Conservation (phyloP, 176 grass and related monocot genomes). For the Oryza nivara region DNA sequence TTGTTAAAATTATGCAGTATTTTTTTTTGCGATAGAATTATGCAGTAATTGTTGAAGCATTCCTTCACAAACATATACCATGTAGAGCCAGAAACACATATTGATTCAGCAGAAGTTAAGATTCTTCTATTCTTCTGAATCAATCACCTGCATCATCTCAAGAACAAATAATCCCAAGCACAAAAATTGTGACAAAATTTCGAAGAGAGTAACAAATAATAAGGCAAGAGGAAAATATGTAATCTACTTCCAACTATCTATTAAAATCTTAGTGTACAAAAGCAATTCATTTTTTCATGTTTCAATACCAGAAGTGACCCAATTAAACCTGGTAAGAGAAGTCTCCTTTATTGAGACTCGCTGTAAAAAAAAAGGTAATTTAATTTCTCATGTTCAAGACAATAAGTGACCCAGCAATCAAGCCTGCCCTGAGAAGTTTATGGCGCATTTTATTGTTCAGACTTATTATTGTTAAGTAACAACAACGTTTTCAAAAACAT, state of each 20-base stretch:
- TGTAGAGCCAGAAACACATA: slow-evolving; percentile 6
- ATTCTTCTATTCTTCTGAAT: slow-evolving; percentile 9
- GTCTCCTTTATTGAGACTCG: background rate
- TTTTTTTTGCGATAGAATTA: background rate
- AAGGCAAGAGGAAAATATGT: background rate
- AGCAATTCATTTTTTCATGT: background rate
- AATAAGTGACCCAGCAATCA: background rate
- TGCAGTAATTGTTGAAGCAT: background rate
- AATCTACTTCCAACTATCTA: background rate
- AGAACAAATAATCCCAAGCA: background rate
- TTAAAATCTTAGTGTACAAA: background rate
- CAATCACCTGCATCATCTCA: background rate
- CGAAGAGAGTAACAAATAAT: background rate
- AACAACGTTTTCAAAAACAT: background rate
- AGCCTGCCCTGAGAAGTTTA: background rate
- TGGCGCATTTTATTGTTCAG: background rate
- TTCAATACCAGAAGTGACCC: background rate
- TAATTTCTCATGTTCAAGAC: background rate
- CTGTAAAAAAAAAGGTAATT: background rate
- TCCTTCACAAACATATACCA: slow-evolving; percentile 6
- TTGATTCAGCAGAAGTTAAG: background rate
- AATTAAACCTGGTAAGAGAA: background rate
- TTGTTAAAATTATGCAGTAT: background rate
- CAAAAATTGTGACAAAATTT: background rate
- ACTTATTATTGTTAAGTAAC: background rate